phyloP scores from a whole-genome alignment of 495 filamentous ascomycete species.

The Neurospora sp. region DNA sequence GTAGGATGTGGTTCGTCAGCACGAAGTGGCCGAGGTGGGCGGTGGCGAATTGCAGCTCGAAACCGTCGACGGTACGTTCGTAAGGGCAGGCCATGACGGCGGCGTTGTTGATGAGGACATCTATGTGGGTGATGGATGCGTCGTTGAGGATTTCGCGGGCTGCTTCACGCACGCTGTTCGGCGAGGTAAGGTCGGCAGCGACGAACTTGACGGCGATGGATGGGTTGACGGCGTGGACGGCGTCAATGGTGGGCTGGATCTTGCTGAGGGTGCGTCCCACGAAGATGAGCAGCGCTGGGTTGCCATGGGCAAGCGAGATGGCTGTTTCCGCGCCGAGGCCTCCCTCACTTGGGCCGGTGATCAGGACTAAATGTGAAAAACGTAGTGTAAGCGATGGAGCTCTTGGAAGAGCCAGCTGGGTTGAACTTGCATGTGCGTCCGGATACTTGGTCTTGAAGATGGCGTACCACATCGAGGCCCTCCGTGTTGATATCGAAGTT shows the following conservation, averaged over 20 bases:
- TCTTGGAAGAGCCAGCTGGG: background rate
- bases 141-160: slow-evolving; percentile 34
- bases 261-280: slow-evolving; percentile 30
- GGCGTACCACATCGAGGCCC: slow-evolving; percentile 24
- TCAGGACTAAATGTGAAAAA: slow-evolving; percentile 21
- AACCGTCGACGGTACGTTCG: slow-evolving; percentile 29
- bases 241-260: slow-evolving; percentile 29
- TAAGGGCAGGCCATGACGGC: slow-evolving; percentile 49
- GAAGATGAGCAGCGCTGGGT: slow-evolving; percentile 34
- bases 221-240: slow-evolving; percentile 27
- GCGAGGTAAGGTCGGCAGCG: slow-evolving; percentile 35
- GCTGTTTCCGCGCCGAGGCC: slow-evolving; percentile 39
- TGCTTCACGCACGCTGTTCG: slow-evolving; percentile 40
- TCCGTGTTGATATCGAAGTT: slow-evolving; percentile 14
- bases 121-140: slow-evolving; percentile 41
- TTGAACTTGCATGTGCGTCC: slow-evolving; percentile 26
- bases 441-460: slow-evolving; percentile 29
- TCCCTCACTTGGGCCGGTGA: slow-evolving; percentile 40
- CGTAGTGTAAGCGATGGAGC: background rate
- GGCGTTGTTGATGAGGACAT: slow-evolving; percentile 62
- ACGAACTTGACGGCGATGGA: slow-evolving; percentile 34
- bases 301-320: slow-evolving; percentile 30
- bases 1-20: slow-evolving; percentile 44
- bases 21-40: slow-evolving; percentile 53
- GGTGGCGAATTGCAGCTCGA: slow-evolving; percentile 49